Evolutionary conservation across 129 eudicot species (phyloP), one percentile per base, ranked within the genome.

Genomic region (Oenanthe sinensis): DNA sequence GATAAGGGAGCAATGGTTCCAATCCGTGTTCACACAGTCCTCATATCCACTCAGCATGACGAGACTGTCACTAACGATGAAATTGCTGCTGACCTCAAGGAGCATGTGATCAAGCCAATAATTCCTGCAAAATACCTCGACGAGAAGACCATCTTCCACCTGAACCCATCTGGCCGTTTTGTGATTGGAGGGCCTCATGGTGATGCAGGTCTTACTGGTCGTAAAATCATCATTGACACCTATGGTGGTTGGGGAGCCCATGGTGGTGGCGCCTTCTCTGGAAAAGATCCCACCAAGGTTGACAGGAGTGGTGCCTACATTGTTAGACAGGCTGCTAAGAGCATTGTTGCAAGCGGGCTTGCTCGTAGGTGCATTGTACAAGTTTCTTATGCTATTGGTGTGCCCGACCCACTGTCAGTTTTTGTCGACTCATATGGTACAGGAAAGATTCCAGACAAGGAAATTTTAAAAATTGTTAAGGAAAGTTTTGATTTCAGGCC

Each of bases 181-280:
- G 92, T 88, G 17, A 88, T 88, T 71, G 92, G 92, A 50, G 92
- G 92, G 11, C 92, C 92, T 49, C 92, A 88, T 63, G 92, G 92
- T 48, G 92, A 88, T 71, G 92, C 92, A 16, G 92, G 92, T 58
- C 92, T 88, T 45, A 88, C 92, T 4, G 92, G 92, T 39, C 89
- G 92, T 33, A 88, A 88, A 75, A 88, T 88, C 83, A 88, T 88
- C 65, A 86, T 88, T n/a, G 91, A 87, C 74, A 87, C 90, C 43
- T 87, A 87, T 58, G 90, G 90, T 70, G 90, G 90, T 65, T 87
- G 90, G 90, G 90, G 90, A 19, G 90, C 90, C 40, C 90, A 87
- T 33, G 90, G 90, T 49, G 90, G 90, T 22, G 91, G 91, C 69
- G 91, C 91, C 54, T 87, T 87, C 85, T 87, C 91, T 4, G 91